Evolutionary conservation across 169 alveolate genomes (phyloP), one percentile per base, ranked within the genome.

Genomic region (Nephromyces sp.): DNA sequence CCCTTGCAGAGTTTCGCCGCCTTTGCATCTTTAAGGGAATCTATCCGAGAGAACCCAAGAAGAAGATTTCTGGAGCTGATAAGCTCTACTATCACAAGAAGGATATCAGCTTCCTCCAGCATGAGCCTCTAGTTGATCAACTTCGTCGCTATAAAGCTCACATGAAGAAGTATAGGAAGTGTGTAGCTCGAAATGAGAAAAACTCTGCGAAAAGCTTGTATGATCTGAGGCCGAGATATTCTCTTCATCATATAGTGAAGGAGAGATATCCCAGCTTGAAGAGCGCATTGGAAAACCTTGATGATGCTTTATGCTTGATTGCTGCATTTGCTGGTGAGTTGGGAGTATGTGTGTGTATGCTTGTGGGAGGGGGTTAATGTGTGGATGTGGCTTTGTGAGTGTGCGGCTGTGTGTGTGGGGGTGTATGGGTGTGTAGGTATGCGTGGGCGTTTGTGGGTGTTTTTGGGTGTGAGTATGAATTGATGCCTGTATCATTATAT

Each of bases 21-120:
- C 87, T 95, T 5, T 98, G 99, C 82, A 98, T 98, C 63, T 84
- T 98, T 72, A 98, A 98, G 84, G 99, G 99, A 15, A 92, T 98
- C 35, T 98, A 93, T 74, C 99, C 99, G 8, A 85, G 98, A 66
- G 99, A 98, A 67, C 99, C 98, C 81, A 85, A 91, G 95, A 90
- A 93, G 94, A 93, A 92, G 87, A 86, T 78, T 65, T 69, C 72
- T 52, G 90, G 95, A 52, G 67, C 82, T 32, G 89, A 90, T 74
- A 84, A 92, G 78, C 76, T 90, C 62, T 95, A 94, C 82, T 94
- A 97, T 81, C 98, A 92, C 77, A 77, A 75, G 67, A 94, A 95
- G 79, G 99, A 97, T 78, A 89, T 96, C 64, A 83, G 90, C 68
- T 91, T 86, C 77, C 84, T 95, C 31, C 85, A 84, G 61, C 81